Percentiles rank a stretch among this genome's conserved stretches.
Conservation (phyloP, 345 rosid genomes). For the Viola odorata region DNA sequence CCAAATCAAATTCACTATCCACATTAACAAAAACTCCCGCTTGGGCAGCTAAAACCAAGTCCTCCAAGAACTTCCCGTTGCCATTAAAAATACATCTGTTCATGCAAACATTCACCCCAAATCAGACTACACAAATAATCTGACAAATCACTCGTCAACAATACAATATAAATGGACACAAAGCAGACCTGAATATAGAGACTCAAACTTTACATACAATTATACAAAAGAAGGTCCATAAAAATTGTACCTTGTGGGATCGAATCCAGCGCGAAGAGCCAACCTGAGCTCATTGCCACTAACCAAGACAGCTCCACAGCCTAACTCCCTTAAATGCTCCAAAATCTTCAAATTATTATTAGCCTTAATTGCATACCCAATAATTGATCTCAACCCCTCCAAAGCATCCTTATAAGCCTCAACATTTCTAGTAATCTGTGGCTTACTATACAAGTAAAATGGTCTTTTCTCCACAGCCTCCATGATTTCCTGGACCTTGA, state of each 20-base stretch:
- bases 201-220: no score
- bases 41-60: constrained; percentile 86
- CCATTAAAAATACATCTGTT: constrained; percentile 93
- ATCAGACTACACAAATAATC: constrained; percentile 4
- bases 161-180: neutral
- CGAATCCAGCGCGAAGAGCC: constrained; percentile 84
- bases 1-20: constrained; percentile 94
- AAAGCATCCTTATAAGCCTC: constrained; percentile 76
- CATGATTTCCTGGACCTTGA: constrained; percentile 76
- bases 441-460: constrained; percentile 79
- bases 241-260: constrained; percentile 62
- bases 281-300: constrained; percentile 93
- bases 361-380: constrained; percentile 92
- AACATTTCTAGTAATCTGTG: constrained; percentile 79
- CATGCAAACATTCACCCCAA: constrained; percentile 2
- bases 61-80: constrained; percentile 86
- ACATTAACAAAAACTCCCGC: constrained; percentile 93
- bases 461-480: constrained; percentile 79
- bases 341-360: constrained; percentile 86
- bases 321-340: constrained; percentile 85
- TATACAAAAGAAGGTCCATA: no score
- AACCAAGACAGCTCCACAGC: constrained; percentile 92
- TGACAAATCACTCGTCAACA: neutral
- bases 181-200: no score
- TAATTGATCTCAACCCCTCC: constrained; percentile 58